phyloP scores from a whole-genome alignment of 2,329 filamentous ascomycete species.

The Fusarium sterilihyphosum region DNA sequence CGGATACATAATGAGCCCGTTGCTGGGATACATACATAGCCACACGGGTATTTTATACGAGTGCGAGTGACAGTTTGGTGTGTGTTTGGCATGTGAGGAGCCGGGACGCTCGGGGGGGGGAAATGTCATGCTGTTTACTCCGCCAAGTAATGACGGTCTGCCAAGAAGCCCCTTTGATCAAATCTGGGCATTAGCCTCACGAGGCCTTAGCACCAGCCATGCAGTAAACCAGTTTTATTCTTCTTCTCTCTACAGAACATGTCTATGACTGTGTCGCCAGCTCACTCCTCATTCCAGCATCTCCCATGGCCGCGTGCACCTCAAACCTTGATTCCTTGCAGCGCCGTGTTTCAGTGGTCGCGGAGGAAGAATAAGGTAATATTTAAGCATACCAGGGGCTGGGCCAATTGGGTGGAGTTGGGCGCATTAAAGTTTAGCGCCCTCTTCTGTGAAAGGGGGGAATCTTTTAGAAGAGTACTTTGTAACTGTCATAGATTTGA shows the following conservation, averaged over 20 bases:
- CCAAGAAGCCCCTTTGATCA: constrained; percentile 33
- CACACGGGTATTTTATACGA: neutral
- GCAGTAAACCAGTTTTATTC: constrained; percentile 5
- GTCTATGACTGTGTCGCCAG: neutral
- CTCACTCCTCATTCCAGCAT: neutral
- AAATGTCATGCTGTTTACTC: constrained; percentile 7
- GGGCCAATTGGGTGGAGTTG: constrained; percentile 24
- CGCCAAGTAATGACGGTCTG: constrained; percentile 27
- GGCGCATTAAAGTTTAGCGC: constrained; percentile 42
- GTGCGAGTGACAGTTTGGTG: neutral
- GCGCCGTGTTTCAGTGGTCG: constrained; percentile 25
- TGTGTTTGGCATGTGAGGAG: neutral
- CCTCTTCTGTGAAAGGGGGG: neutral
- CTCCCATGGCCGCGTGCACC: neutral
- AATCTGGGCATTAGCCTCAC: constrained; percentile 22
- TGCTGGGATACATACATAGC: constrained; percentile 1
- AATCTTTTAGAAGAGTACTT: neutral
- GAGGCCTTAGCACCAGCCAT: constrained; percentile 1
- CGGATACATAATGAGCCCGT: neutral
- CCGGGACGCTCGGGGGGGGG: constrained; percentile 17
- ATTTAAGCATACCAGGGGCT: constrained; percentile 44
- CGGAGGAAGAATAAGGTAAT: constrained; percentile 40
- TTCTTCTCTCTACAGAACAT: neutral
- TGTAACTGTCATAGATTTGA: no score
- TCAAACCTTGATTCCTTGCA: constrained; percentile 6